Evolutionary conservation across 1,139 yeast genomes (phyloP).

Genomic region (Taphrina pruni): DNA sequence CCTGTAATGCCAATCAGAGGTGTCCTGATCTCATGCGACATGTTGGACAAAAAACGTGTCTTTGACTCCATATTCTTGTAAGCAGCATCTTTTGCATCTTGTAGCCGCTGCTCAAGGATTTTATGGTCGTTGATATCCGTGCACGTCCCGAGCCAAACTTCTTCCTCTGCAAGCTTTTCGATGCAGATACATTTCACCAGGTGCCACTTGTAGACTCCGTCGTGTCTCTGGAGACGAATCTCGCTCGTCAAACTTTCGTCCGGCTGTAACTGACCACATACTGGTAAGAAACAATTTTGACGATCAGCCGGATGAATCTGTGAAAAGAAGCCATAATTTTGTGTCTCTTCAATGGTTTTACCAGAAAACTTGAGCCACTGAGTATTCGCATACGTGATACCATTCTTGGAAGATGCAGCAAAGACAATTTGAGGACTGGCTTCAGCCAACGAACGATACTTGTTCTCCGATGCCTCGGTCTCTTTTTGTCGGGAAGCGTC

Average conservation of each 20-base stretch:
- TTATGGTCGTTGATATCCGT: constrained; percentile 53
- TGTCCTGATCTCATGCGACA: constrained; percentile 78
- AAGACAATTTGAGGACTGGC: constrained; percentile 53
- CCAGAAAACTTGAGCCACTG: constrained; percentile 53
- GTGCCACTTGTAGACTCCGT: constrained; percentile 50
- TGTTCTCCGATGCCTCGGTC: constrained; percentile 51
- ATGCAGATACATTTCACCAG: constrained; percentile 51
- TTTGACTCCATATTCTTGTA: constrained; percentile 48
- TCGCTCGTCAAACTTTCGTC: constrained; percentile 45
- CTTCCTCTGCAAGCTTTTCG: constrained; percentile 47
- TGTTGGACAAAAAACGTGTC: constrained; percentile 44
- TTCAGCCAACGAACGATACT: constrained; percentile 52
- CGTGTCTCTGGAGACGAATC: constrained; percentile 49
- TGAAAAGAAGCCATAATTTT: constrained; percentile 50
- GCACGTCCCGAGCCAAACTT: constrained; percentile 53
- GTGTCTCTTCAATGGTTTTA: constrained; percentile 48
- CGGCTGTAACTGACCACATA: constrained; percentile 43
- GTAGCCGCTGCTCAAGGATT: constrained; percentile 64
- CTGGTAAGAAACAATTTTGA: constrained; percentile 48
- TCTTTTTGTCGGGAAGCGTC: constrained; percentile 50
- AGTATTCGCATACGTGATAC: constrained; percentile 51
- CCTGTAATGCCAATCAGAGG: constrained; percentile 93
- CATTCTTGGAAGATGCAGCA: constrained; percentile 49
- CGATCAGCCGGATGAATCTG: constrained; percentile 52
- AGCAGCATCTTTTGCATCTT: constrained; percentile 58